phyloP scores from a whole-genome alignment of 345 rosid species.

The Gossypium herbaceum region DNA sequence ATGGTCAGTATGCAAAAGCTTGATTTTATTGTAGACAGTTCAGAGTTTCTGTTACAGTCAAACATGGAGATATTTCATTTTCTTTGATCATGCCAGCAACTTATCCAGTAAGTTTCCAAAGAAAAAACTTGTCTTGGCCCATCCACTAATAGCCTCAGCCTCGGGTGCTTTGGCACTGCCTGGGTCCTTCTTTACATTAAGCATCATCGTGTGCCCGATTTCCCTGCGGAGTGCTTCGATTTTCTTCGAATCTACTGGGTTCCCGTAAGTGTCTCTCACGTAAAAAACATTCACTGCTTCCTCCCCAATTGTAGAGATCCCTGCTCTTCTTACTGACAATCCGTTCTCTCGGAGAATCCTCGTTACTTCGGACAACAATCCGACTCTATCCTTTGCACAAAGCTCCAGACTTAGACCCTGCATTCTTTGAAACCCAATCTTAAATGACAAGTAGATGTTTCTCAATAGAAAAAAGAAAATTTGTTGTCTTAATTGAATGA shows the following conservation, averaged over 20 bases:
- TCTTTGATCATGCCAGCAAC: conserved; percentile 50
- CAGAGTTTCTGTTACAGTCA: conserved; percentile 10
- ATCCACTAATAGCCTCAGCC: conserved; percentile 46
- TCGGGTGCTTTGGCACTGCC: conserved; percentile 40
- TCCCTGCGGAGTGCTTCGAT: conserved; percentile 76
- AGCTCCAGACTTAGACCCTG: conserved; percentile 57
- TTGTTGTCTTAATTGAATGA: too few relatives aligned
- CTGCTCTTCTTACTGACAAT: conserved; percentile 74
- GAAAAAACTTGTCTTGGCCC: conserved; percentile 85
- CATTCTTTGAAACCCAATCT: not conserved
- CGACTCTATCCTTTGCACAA: conserved; percentile 65
- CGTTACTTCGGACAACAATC: conserved; percentile 42
- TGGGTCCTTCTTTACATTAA: conserved; percentile 69
- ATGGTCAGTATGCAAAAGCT: not conserved
- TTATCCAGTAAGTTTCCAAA: conserved; percentile 79
- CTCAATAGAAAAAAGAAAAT: not conserved
- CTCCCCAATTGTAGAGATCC: conserved; percentile 80
- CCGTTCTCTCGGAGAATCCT: conserved; percentile 86
- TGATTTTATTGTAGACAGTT: not conserved
- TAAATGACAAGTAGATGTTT: not conserved
- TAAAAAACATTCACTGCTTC: conserved; percentile 84
- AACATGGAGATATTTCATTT: conserved; percentile 1
- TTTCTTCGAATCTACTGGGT: conserved; percentile 47
- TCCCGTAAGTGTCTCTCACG: conserved; percentile 24
- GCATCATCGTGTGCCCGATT: conserved; percentile 80